Evolutionary conservation across 108 stramenopile species (phyloP), one percentile per base, ranked within the genome.

Genomic region (Cyclostephanos tholiformis): DNA sequence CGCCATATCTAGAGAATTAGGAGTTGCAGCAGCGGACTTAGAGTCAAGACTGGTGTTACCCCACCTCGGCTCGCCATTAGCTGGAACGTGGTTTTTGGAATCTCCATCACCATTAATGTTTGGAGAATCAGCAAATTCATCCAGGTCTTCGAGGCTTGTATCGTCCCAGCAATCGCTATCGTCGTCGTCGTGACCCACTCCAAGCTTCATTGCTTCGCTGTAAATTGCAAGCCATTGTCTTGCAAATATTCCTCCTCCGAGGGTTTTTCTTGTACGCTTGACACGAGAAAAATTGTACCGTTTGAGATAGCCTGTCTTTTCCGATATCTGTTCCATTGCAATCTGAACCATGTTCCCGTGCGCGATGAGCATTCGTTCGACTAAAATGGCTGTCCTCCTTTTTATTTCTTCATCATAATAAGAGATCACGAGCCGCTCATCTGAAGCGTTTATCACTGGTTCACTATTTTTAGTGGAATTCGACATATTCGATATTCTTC

Each of bases 191-290:
- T 62, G 63, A 4, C 72, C 76, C 22, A 80, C 74, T 6, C 90
- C 91, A 36, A 95, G 52, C 50, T 74, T 83, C 66, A 95, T 70
- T 6, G 91, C 86, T 77, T 91, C 86, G 5, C 89, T 76, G 69
- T 87, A 95, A 19, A 92, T 77, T 19, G 89, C 80, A 65, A 95
- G 77, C 94, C 94, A 95, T 41, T 93, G 89, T 11, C 85, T 68
- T 11, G 90, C 90, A 61, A 84, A 88, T 35, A 95, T 93, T 17
- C 94, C 94, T 35, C 94, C 94, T 12, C 94, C 94, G 29, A 93
- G 79, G 8, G 91, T 89, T 36, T 88, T 83, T 43, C 90, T 83
- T 0, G 89, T 89, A 30, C 88, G 72, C 68, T 89, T 87, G 1
- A 95, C 86, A 14, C 94, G 83, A 30, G 87, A 88, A 70, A 87